phyloP scores from a whole-genome alignment of 2,329 filamentous ascomycete species.

The Shiraia sp. region DNA sequence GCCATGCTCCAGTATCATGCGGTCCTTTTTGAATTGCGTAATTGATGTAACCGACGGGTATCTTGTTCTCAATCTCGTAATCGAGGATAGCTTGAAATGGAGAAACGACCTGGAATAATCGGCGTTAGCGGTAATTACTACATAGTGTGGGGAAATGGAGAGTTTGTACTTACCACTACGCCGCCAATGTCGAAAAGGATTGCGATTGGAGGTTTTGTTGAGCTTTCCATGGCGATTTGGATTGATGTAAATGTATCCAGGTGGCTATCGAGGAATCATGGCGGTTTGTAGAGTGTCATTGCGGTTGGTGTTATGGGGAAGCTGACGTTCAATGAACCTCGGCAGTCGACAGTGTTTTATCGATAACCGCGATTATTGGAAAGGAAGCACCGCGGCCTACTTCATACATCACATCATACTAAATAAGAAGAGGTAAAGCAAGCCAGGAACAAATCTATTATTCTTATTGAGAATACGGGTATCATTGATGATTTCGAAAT shows the following conservation, averaged over 20 bases:
- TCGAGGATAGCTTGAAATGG: constrained; percentile 92
- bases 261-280: constrained; percentile 15
- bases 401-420: too few species aligned
- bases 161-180: constrained; percentile 93
- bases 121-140: constrained; percentile 1
- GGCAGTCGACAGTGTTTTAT: constrained; percentile 24
- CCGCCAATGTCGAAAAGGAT: constrained; percentile 91
- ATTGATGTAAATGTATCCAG: neutral
- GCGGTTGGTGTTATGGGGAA: constrained; percentile 8
- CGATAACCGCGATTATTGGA: constrained; percentile 13
- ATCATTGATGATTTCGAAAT: too few species aligned
- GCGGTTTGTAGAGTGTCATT: constrained; percentile 20
- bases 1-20: constrained; percentile 78
- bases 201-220: constrained; percentile 26
- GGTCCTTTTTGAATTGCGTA: constrained; percentile 79
- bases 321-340: constrained; percentile 22
- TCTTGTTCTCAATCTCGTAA: constrained; percentile 76
- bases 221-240: constrained; percentile 9
- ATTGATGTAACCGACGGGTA: constrained; percentile 90
- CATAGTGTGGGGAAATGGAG: constrained; percentile 7
- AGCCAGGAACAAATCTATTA: too few species aligned
- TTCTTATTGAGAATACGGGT: too few species aligned
- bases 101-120: constrained; percentile 70
- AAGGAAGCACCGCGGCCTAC: too few species aligned
- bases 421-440: too few species aligned